Evolutionary conservation across 2,329 filamentous ascomycete species (phyloP), one percentile per base, ranked within the genome.

Genomic region (Ophiocordyceps camponoti-saundersi): DNA sequence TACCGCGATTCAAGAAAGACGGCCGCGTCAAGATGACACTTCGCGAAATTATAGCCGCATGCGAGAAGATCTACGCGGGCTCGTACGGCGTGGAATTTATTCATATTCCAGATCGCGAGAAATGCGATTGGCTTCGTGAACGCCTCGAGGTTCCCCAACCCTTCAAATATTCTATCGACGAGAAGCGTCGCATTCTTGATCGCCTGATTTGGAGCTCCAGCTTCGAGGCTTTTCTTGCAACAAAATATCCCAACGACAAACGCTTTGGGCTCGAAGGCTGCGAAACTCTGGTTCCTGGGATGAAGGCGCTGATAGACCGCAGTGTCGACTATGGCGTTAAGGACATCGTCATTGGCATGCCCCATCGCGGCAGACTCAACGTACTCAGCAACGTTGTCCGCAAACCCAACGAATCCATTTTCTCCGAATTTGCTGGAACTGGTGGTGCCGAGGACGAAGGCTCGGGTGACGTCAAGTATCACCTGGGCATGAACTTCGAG

Each of bases 401-500:
- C 61, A 98, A 98, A 71, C 90, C 92, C 58, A 98, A 98, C 67
- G 92, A 96, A 71, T 96, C 92, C 54, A 98, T 98, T 67, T 98
- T 98, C 73, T 94, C 85, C 63, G 92, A 98, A 66, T 98, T 98
- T 60, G 85, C 86, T 52, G 92, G 92, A 57, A 86, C 83, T 44
- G 71, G 84, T 21, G 87, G 86, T 61, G 85, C 86, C 47, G 84
- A 85, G 56, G 92, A 96, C 56, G 90, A 98, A 69, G 92, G 92
- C 50, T 96, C 92, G 49, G 92, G 92, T 58, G 92, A 98, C 65
- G 92, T 98, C 67, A 98, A 98, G 70, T 98, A 98, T 71, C 92
- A 98, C 71, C 73, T 98, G 59, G 92, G 92, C 62, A 98, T 98
- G 92, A 98, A 98, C 74, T 98, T 98, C 56, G 92, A 98, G 72